Evolutionary conservation across 2,329 filamentous ascomycete genomes (phyloP), one percentile per base, ranked within the genome.

Genomic region (Colletotrichum navitas): DNA sequence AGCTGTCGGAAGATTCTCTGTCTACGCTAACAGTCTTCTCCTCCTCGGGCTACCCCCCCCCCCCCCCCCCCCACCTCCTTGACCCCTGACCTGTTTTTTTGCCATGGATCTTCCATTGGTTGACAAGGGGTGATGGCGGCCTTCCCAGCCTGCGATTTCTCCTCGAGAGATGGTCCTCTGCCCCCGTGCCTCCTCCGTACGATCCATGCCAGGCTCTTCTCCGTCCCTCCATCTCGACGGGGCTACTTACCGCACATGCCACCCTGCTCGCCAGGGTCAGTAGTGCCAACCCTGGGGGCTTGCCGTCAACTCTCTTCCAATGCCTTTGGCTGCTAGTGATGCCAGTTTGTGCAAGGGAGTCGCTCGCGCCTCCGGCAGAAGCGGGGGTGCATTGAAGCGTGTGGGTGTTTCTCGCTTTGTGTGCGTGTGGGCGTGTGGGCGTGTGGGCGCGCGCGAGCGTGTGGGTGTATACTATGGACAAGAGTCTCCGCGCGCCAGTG

Each of bases 1-100:
- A 78, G 76, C 75, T 76, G 75, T 84, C 83, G 83, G 83, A 85
- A 81, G 80, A 82, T 85, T 85, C 80, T 82, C 79, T 79, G 78
- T 80, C 80, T 81, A 47, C 45, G 45, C 21, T 12, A 47, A 24
- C 45, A 81, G 83, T 83, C 82, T 78, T 78, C 77, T 76, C 78
- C 14, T 47, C 14, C 79, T 80, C 77, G 81, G 79, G 64, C 43
- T 56, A 64, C 72, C 16, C 60, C 72, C 41, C 43, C 34, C 18
- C 16, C 56, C 58, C 68, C 21, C 60, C 70, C 26, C 34, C 12
- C 7, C 5, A 14, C 6, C 58, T 63, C 56, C 76, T 78, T 78
- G 77, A 79, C 79, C 75, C 76, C 52, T 45, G 47, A 58, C 12
- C 36, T n/a, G n/a, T 41, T 47, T 41, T 24, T 45, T 14, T 24